Conservation (phyloP, 345 rosid genomes). For the Eucalyptus erythrocorys region DNA sequence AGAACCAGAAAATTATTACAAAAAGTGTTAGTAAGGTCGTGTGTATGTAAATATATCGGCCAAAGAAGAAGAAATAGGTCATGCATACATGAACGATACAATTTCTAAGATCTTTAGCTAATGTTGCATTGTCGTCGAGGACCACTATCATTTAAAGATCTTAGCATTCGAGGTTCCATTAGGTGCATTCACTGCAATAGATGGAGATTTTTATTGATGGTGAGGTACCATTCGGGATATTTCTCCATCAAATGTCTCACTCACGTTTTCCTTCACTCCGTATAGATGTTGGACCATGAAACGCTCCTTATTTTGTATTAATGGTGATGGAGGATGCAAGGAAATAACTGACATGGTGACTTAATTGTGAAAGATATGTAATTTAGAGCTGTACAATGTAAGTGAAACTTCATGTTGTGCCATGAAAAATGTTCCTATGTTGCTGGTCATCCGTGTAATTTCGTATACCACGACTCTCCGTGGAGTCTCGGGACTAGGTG, state of each 20-base stretch:
- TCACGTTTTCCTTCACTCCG: not conserved
- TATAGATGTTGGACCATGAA: not conserved
- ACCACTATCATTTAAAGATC: not conserved
- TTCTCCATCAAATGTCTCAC: not conserved
- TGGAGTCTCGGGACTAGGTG: no score
- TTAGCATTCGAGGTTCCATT: not conserved
- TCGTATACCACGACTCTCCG: no score
- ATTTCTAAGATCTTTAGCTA: no score
- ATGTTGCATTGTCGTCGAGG: not conserved
- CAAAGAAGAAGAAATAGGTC: not conserved
- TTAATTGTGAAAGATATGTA: not conserved
- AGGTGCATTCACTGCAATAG: not conserved
- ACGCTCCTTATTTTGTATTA: not conserved
- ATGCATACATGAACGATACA: not conserved
- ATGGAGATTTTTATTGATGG: not conserved
- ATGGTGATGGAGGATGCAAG: not conserved
- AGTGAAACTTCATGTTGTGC: no score
- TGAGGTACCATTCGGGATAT: not conserved
- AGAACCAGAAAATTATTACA: not conserved
- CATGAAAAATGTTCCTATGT: no score
- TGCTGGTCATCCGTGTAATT: no score
- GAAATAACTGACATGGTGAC: not conserved
- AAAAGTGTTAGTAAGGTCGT: not conserved
- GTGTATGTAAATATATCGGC: not conserved
- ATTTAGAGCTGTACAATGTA: no score